Conservation (phyloP, 371 early-diverging fungal species). For the Saksenaea vasiformis region DNA sequence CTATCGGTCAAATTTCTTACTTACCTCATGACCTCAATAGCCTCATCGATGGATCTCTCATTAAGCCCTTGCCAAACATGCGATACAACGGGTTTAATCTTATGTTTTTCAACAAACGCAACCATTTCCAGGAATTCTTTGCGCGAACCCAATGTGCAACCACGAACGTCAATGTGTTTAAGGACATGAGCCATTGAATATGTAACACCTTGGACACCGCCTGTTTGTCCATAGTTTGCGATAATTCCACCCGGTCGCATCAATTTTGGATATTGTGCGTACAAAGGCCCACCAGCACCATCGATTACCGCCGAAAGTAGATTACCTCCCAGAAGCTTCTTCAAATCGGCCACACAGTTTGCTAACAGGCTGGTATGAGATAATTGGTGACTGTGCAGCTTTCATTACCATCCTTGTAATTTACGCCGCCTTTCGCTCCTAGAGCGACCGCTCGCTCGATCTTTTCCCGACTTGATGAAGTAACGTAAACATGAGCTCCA, state of each 20-base stretch:
- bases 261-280: slow-evolving; percentile 36
- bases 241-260: slow-evolving; percentile 60
- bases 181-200: slow-evolving; percentile 54
- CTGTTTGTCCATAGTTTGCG: slow-evolving; percentile 65
- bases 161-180: slow-evolving; percentile 62
- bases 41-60: slow-evolving; percentile 45
- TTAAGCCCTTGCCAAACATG: slow-evolving; percentile 60
- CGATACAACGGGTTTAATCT: slow-evolving; percentile 64
- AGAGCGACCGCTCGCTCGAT: slow-evolving; percentile 60
- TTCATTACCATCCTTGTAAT: slow-evolving; percentile 64
- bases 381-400: background rate
- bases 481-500: slow-evolving; percentile 75
- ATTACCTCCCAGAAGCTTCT: slow-evolving; percentile 39
- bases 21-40: slow-evolving; percentile 60
- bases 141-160: slow-evolving; percentile 71
- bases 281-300: slow-evolving; percentile 66
- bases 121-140: slow-evolving; percentile 65
- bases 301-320: slow-evolving; percentile 66
- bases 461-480: slow-evolving; percentile 66
- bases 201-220: slow-evolving; percentile 40
- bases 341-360: slow-evolving; percentile 53
- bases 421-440: slow-evolving; percentile 73
- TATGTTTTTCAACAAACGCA: slow-evolving; percentile 56
- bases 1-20: background rate
- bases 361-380: slow-evolving; percentile 26